Evolutionary conservation across 306 rosid species (phyloP).

Genomic region (Arachis stenosperma): DNA sequence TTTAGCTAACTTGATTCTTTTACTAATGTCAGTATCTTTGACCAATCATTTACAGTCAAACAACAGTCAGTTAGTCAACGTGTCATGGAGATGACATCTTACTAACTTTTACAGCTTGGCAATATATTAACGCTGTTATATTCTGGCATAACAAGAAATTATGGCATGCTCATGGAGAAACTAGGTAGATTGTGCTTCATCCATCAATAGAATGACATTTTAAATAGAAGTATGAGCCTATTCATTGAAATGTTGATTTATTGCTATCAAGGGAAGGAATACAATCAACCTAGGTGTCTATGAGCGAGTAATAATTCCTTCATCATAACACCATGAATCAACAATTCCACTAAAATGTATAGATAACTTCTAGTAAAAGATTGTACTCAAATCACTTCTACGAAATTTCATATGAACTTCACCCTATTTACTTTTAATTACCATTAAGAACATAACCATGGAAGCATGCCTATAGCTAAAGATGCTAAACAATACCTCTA

Average conservation of each 20-base stretch:
- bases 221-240: too few relatives aligned
- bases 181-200: too few relatives aligned
- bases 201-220: too few relatives aligned
- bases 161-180: too few relatives aligned
- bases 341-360: slow-evolving; percentile 31
- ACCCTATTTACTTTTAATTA: slow-evolving; percentile 21
- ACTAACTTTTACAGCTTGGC: background rate
- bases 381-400: slow-evolving; percentile 1
- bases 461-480: slow-evolving; percentile 2
- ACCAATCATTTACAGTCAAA: slow-evolving; percentile 21
- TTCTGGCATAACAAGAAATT: background rate
- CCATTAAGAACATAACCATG: slow-evolving; percentile 1
- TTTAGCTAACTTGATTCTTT: slow-evolving; percentile 28
- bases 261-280: too few relatives aligned
- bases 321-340: slow-evolving; percentile 9
- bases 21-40: background rate
- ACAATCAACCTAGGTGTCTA: too few relatives aligned
- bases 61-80: slow-evolving; percentile 5
- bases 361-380: slow-evolving; percentile 9
- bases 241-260: too few relatives aligned
- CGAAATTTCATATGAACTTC: slow-evolving; percentile 4
- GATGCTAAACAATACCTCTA: background rate
- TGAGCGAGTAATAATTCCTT: too few relatives aligned
- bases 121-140: slow-evolving; percentile 16
- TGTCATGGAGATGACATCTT: slow-evolving; percentile 18